Evolutionary conservation across 2,329 filamentous ascomycete species (phyloP).

Genomic region (Neofusicoccum parvum): DNA sequence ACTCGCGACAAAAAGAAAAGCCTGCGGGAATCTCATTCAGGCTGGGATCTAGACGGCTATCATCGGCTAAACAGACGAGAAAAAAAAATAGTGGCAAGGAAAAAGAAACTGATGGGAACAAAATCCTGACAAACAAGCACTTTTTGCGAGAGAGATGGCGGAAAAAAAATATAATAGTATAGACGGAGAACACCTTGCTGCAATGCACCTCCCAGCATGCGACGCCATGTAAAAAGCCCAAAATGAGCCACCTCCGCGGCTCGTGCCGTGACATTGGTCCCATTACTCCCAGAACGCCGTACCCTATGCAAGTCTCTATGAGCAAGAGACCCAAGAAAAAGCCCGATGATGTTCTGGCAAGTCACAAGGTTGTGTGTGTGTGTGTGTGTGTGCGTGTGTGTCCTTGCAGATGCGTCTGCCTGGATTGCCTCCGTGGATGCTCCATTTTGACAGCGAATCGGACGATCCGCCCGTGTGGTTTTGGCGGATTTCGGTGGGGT

Average conservation of each 20-base stretch:
- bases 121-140: slow-evolving; percentile 11
- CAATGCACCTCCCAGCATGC: slow-evolving; percentile 22
- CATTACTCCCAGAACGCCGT: slow-evolving; percentile 22
- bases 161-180: slow-evolving; percentile 17
- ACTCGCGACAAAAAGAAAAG: slow-evolving; percentile 6
- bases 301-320: slow-evolving; percentile 21
- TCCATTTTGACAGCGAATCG: slow-evolving; percentile 5
- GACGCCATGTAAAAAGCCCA: slow-evolving; percentile 20
- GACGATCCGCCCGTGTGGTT: slow-evolving; percentile 7
- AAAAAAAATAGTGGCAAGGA: slow-evolving; percentile 8
- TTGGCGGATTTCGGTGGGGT: slow-evolving; percentile 10
- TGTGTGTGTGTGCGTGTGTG: slow-evolving; percentile 1
- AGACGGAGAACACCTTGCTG: slow-evolving; percentile 21
- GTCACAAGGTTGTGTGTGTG: slow-evolving; percentile 1
- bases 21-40: slow-evolving; percentile 22
- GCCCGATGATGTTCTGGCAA: slow-evolving; percentile 17
- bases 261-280: slow-evolving; percentile 22
- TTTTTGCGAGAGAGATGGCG: slow-evolving; percentile 18
- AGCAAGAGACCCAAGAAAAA: slow-evolving; percentile 22
- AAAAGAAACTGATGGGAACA: background rate
- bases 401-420: slow-evolving; percentile 7
- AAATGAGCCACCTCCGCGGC: slow-evolving; percentile 21
- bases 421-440: slow-evolving; percentile 9
- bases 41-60: slow-evolving; percentile 22
- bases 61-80: slow-evolving; percentile 16